phyloP scores from a whole-genome alignment of 495 filamentous ascomycete genomes.

The Penicillium turbatum region DNA sequence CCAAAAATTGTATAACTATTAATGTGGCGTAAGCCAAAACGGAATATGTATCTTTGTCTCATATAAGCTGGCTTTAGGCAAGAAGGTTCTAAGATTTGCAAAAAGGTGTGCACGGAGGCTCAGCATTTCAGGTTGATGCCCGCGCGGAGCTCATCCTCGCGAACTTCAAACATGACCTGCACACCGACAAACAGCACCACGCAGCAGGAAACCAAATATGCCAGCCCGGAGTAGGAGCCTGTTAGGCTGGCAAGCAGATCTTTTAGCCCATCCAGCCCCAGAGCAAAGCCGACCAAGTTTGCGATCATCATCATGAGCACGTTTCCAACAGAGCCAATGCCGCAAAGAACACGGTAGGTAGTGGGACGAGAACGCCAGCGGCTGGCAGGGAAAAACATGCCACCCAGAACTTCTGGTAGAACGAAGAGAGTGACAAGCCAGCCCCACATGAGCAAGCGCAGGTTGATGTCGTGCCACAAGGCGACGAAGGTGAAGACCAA shows the following conservation, averaged over 20 bases:
- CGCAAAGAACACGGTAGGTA: conserved; percentile 73
- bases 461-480: conserved; percentile 95
- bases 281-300: conserved; percentile 90
- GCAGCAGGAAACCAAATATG: conserved; percentile 68
- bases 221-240: conserved; percentile 65
- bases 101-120: neutral
- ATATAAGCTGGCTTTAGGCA: neutral
- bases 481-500: conserved; percentile 97
- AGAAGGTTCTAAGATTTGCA: neutral
- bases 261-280: conserved; percentile 83
- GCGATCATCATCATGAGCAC: conserved; percentile 94
- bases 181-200: conserved; percentile 73
- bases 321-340: conserved; percentile 80
- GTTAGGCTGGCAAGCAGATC: conserved; percentile 70
- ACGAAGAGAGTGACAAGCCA: conserved; percentile 95
- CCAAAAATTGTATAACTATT: conserved; percentile 19
- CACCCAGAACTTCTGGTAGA: conserved; percentile 74
- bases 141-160: conserved; percentile 73
- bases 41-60: neutral
- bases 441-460: conserved; percentile 91
- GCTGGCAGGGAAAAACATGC: conserved; percentile 62
- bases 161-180: conserved; percentile 95
- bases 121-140: conserved; percentile 87
- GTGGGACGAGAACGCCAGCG: conserved; percentile 65
- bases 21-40: neutral